phyloP scores from a whole-genome alignment of 805 yeast species.

The Tetrapisispora pingtungensis region DNA sequence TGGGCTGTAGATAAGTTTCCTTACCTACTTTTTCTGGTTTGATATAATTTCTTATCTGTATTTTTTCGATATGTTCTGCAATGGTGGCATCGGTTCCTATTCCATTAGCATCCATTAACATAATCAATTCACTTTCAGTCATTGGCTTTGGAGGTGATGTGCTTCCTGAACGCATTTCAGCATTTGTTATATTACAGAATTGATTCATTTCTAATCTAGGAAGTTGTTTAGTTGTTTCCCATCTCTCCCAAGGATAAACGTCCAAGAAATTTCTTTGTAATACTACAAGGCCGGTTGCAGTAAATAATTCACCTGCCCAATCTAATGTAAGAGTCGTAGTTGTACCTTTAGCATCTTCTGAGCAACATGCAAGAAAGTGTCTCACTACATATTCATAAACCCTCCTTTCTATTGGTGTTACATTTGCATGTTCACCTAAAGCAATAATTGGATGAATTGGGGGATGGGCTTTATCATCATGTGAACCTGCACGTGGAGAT shows the following conservation, averaged over 20 bases:
- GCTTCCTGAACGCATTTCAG: constrained; percentile 58
- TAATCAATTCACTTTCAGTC: constrained; percentile 88
- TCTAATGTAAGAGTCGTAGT: constrained; percentile 48
- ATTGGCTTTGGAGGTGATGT: constrained; percentile 75
- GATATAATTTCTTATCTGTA: constrained; percentile 58
- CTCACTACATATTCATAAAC: constrained; percentile 83
- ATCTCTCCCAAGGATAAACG: constrained; percentile 64
- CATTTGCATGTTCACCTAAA: constrained; percentile 21
- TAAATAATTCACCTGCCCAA: constrained; percentile 75
- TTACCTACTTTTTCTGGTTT: constrained; percentile 33
- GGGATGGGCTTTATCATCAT: constrained; percentile 95
- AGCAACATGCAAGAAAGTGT: constrained; percentile 84
- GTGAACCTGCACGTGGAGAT: constrained; percentile 70
- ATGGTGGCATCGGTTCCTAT: constrained; percentile 99
- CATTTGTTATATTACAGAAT: constrained; percentile 41
- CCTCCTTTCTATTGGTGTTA: constrained; percentile 38
- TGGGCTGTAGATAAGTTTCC: constrained; percentile 52
- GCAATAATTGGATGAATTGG: constrained; percentile 79
- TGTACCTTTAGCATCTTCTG: constrained; percentile 79
- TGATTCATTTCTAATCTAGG: constrained; percentile 58
- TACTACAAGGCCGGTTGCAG: constrained; percentile 66
- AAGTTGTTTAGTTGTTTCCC: constrained; percentile 58
- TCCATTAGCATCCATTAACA: constrained; percentile 92
- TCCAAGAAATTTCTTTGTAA: constrained; percentile 68
- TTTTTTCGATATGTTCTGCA: constrained; percentile 91